Base-by-base conservation (phyloP, 2,329 filamentous ascomycete genomes). In the Akanthomyces muscarius region DNA sequence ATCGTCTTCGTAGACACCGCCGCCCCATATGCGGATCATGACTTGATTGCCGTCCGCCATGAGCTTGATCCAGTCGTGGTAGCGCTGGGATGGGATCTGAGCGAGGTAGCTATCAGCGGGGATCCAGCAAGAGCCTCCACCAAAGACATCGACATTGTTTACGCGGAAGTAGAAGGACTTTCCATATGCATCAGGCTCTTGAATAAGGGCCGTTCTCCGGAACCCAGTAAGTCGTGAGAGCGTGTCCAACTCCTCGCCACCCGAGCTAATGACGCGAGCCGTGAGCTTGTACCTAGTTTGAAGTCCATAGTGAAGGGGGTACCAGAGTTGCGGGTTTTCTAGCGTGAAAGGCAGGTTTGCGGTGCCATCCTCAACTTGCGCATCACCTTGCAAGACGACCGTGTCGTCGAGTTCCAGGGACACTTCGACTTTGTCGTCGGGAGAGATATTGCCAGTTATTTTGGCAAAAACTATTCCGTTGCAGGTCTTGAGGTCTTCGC, bases 91-190 rank as follows among this genome's bases (percentile, higher is more conserved):
- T 16, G 78, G 80, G 62, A 91, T 86, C 16, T 88, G 82, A 0
- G 89, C 86, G 23, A 89, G 83, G 71, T 91, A 91, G 69, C 84
- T 90, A 70, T 92, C 89, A 1, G 88, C 88, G 0, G 89, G 89
- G 66, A 92, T 91, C 89, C 89, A 92, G 73, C 91, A 84, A 65
- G 87, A 89, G n/a, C 89, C 89, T 36, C 88, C 89, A 65, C 86
- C 89, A 74, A 90, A 92, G 2, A 92, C 77, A 61, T 89, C 86
- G 14, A 90, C 80, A 54, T 85, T 85, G 71, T 92, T 92, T 72
- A 92, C 76, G 66, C 86, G 80, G 74, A 92, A 92, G 77, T 86
- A 90, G 76, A 91, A 92, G 1, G 83, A 87, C 52, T 85, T 89
- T 45, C 88, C 89, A n/a, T 86, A 83, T 60, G 85, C 81, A 11